phyloP scores from a whole-genome alignment of 371 early-diverging fungal genomes.

The Zychaea mexicana region DNA sequence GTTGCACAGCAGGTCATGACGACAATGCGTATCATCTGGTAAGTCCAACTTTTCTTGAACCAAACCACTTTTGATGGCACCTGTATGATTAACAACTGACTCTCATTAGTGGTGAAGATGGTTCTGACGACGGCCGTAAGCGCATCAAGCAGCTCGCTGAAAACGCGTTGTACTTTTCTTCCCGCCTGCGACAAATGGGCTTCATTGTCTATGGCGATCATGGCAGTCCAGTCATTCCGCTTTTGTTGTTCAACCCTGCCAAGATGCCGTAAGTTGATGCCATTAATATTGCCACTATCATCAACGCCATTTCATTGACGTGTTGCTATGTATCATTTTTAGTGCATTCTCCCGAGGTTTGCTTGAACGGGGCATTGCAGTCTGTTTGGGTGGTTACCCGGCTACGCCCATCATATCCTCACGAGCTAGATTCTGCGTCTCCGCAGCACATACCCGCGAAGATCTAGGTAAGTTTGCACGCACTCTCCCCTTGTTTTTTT shows the following conservation, averaged over 20 bases:
- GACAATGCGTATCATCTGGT: slow-evolving; percentile 81
- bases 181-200: slow-evolving; percentile 84
- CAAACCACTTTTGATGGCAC: neutral
- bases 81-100: neutral
- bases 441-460: slow-evolving; percentile 93
- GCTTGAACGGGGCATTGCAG: slow-evolving; percentile 91
- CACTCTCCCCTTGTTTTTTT: too few species aligned
- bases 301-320: neutral
- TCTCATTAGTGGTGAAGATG: slow-evolving; percentile 71
- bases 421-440: slow-evolving; percentile 97
- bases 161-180: slow-evolving; percentile 89
- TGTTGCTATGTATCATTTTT: neutral
- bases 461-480: slow-evolving; percentile 72
- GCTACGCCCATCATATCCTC: slow-evolving; percentile 98
- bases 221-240: slow-evolving; percentile 97
- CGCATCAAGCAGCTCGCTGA: slow-evolving; percentile 84
- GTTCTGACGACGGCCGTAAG: slow-evolving; percentile 83
- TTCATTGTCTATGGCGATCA: slow-evolving; percentile 96
- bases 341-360: slow-evolving; percentile 94
- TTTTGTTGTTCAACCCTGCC: slow-evolving; percentile 96
- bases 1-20: slow-evolving; percentile 93
- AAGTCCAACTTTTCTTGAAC: neutral
- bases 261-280: slow-evolving; percentile 83
- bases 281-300: neutral
- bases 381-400: slow-evolving; percentile 99